A percentile compares a stretch with the other conserved stretches of the same genome.
These are phyloP conservation scores for slime mould (Dictyostelium discoideum) DNA, from an alignment of 78 protist genomes.

Conservation along the genomic window dicty_2.7 NC_007089.4:262501-263000, in stretches of 20 bases:
- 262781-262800: conserved; percentile 79
- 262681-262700: conserved; percentile 79
- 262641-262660: conserved; percentile 36
- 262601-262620: conserved; percentile 48
- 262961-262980: conserved; percentile 80
- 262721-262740: conserved; percentile 78
- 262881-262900: conserved; percentile 53
- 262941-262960: conserved; percentile 56
- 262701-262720: conserved; percentile 83
- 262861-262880: conserved; percentile 41
- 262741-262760: conserved; percentile 85
- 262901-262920: conserved; percentile 88
- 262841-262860: conserved; percentile 80
- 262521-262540: conserved; percentile 69
- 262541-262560: conserved; percentile 37
- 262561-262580: conserved; percentile 73
- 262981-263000: conserved; percentile 87
- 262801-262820: conserved; percentile 70
- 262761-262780: conserved; percentile 94
- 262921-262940: conserved; percentile 86
- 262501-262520: conserved; percentile 62
- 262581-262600: conserved; percentile 66
- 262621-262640: conserved; percentile 70
- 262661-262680: conserved; percentile 30
- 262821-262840: conserved; percentile 93